Conservation (phyloP, 2,329 filamentous ascomycete species). For the Alternaria infectoria region DNA sequence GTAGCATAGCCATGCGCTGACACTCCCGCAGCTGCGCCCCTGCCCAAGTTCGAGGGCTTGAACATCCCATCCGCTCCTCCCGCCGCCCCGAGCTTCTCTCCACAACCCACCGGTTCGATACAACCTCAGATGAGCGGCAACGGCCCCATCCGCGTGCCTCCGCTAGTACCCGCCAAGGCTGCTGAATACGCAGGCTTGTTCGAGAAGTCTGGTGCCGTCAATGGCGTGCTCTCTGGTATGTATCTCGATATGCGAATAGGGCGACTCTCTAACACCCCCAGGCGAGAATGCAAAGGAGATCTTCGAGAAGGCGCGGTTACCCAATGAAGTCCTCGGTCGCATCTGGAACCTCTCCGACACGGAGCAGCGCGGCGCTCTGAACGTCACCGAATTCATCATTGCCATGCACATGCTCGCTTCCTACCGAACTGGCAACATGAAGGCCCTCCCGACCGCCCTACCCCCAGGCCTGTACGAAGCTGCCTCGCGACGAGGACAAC, state of each 20-base stretch:
- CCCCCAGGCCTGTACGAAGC: conserved; percentile 90
- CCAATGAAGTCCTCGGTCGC: conserved; percentile 87
- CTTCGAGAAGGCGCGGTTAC: conserved; percentile 89
- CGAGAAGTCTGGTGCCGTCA: conserved; percentile 81
- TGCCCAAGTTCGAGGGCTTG: conserved; percentile 90
- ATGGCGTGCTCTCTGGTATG: conserved; percentile 73
- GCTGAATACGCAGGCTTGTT: conserved; percentile 89
- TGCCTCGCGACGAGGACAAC: conserved; percentile 68
- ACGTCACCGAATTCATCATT: conserved; percentile 92
- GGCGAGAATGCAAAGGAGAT: conserved; percentile 91
- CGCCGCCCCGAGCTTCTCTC: conserved; percentile 55
- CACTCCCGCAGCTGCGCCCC: conserved; percentile 67
- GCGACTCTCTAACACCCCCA: conserved; percentile 32
- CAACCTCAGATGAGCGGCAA: conserved; percentile 50
- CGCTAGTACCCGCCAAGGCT: conserved; percentile 85
- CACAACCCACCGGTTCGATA: conserved; percentile 44
- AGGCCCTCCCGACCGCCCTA: conserved; percentile 77
- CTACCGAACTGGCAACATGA: conserved; percentile 82
- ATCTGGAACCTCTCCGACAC: conserved; percentile 97
- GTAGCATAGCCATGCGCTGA: conserved; percentile 20
- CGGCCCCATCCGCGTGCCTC: conserved; percentile 82
- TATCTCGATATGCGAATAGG: too few species aligned
- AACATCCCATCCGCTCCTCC: conserved; percentile 57
- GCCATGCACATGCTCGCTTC: conserved; percentile 97
- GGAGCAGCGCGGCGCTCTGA: conserved; percentile 86